phyloP scores from a whole-genome alignment of 768 basidiomycete genomes.

The Lactarius trivialis region DNA sequence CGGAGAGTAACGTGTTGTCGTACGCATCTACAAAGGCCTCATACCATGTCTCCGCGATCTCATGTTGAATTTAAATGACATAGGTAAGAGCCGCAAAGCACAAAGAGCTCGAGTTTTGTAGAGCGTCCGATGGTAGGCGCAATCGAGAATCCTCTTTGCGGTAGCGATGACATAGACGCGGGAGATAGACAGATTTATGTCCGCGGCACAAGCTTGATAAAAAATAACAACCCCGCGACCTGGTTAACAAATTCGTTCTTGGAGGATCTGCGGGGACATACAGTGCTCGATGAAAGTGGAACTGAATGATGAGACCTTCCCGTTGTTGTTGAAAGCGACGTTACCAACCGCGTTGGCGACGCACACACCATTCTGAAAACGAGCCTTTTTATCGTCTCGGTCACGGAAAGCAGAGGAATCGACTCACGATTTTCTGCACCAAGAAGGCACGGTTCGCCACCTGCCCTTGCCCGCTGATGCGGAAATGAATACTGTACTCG shows the following conservation, averaged over 20 bases:
- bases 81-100: conserved; percentile 13
- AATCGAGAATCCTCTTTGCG: conserved; percentile 35
- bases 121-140: conserved; percentile 38
- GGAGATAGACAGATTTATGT: conserved; percentile 35
- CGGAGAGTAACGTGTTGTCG: conserved; percentile 42
- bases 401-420: background rate
- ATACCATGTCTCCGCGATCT: conserved; percentile 41
- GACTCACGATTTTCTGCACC: conserved; percentile 25
- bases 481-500: conserved; percentile 16
- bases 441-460: conserved; percentile 23
- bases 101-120: conserved; percentile 37
- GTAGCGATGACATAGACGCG: conserved; percentile 32
- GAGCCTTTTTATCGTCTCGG: background rate
- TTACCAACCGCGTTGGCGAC: conserved; percentile 41
- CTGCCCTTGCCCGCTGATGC: conserved; percentile 21
- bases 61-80: conserved; percentile 18
- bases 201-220: conserved; percentile 21
- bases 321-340: conserved; percentile 37
- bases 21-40: conserved; percentile 56
- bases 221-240: no score
- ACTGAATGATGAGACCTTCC: conserved; percentile 39
- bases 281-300: conserved; percentile 30
- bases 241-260: background rate
- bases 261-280: no score
- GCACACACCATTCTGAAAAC: conserved; percentile 29